Conservation (phyloP, 129 eudicot species). For the Pulicaria dysenterica region DNA sequence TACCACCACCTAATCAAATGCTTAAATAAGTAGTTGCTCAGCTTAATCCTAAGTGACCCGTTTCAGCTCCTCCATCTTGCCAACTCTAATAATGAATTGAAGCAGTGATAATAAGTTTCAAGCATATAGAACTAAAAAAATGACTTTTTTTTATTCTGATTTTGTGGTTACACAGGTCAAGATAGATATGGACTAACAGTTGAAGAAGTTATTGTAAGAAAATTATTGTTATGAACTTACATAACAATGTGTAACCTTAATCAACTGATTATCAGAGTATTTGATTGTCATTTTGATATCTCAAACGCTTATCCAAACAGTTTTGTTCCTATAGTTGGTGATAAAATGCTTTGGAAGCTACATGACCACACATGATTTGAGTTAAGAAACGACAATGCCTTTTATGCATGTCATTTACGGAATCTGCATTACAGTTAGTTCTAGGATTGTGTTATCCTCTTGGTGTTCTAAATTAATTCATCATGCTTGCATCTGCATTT, state of each 20-base stretch:
- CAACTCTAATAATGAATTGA: background rate
- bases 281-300: background rate
- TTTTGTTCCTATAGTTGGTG: background rate
- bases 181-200: background rate
- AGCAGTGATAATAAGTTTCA: background rate
- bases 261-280: background rate
- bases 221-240: background rate
- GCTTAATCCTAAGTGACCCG: background rate
- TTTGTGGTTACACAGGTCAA: background rate
- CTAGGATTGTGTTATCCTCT: background rate
- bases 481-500: background rate
- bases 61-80: background rate
- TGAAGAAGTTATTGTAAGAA: background rate
- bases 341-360: constrained; percentile 5
- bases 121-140: background rate
- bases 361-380: background rate
- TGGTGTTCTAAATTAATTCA: background rate
- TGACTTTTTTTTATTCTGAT: background rate
- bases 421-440: background rate
- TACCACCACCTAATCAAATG: background rate
- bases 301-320: background rate
- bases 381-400: background rate
- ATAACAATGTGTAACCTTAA: background rate
- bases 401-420: constrained; percentile 7
- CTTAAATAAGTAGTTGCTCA: background rate